Base-by-base conservation (phyloP, 306 rosid species). In the Acacia confusa region DNA sequence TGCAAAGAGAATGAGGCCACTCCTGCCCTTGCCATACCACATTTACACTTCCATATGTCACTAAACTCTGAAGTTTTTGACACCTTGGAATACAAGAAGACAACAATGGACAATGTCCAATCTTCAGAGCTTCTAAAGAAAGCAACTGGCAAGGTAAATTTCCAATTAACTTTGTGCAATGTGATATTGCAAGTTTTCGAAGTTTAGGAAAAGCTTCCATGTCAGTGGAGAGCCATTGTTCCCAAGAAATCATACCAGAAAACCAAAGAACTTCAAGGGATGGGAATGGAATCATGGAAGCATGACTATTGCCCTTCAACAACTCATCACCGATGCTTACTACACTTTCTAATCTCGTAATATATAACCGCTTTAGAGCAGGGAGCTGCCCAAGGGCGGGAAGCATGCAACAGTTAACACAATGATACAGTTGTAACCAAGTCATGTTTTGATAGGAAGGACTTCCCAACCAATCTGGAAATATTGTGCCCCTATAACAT, bases 401-500 rank as follows among this genome's bases (percentile, higher is more conserved):
- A n/a, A 80, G 57, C 8, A 9, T 34, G 74, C 38, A 80, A 40
- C n/a, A 71, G 36, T 48, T 60, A 0, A 3, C 38, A 58, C 85
- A 82, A 17, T 2, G 0, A 0, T 0, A 0, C 0, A 77, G 36
- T 0, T 0, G 0, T 17, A 53, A 20, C 9, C 1, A 25, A 17
- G 24, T 19, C 58, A 82, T 47, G 19, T 58, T 57, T 67, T 36
- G 19, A 60, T 74, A 81, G 24, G 71, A 73, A 1, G 8, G 20
- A 19, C n/a, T 22, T 12, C 70, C 80, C 6, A 75, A 38, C 85
- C 81, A 82, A 32, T 25, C 10, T 0, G 72, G 72, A 70, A 82
- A 76, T 10, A 5, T 17, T 32, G 77, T 76, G 12, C 68, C 78
- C 16, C 3, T 24, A 1, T 76, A 76, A 2, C 17, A 0, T 0